Evolutionary conservation across 805 yeast species (phyloP), one percentile per base, ranked within the genome.

Genomic region (Zygotorulaspora chibaensis): DNA sequence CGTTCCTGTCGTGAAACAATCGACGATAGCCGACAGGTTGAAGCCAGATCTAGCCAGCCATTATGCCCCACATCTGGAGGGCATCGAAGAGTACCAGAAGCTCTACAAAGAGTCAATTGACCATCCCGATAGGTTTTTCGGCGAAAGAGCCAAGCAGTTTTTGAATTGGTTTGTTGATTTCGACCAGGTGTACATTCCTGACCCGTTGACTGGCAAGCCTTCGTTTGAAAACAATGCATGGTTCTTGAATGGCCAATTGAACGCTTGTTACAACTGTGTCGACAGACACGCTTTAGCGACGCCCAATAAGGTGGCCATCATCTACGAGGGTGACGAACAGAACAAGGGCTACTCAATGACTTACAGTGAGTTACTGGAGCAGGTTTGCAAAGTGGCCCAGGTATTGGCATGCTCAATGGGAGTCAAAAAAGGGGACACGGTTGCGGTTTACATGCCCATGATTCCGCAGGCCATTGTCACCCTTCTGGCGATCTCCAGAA

Each of bases 381-480:
- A 85, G 56, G 88, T 85, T 28, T 82, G 80, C 35, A 77, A 78
- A 61, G 80, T 83, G 44, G 84, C 91, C 7, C 87, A 84, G 56
- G 83, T 81, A 29, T 74, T 86, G 62, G 70, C 74, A 54, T 68
- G 71, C 48, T 59, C 66, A 13, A 70, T 81, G 73, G 90, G 90
- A 40, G 81, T 85, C 47, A 70, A 73, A 50, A 86, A 85, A 68
- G 93, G 93, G 57, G 95, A 86, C 62, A 83, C 89, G 13, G 91
- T 86, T 46, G 93, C 93, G 18, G 85, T 86, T 43, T 86, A 86
- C 65, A 72, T 86, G 71, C 95, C 95, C 58, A 86, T 85, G 93
- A 83, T 81, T 52, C 84, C 90, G 38, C 87, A 84, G 63, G 90
- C 93, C 33, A 68, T 86, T 42, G 71, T 83, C 46, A 79, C 93